phyloP scores from a whole-genome alignment of 2,329 filamentous ascomycete species.

The Daldinia sp. region DNA sequence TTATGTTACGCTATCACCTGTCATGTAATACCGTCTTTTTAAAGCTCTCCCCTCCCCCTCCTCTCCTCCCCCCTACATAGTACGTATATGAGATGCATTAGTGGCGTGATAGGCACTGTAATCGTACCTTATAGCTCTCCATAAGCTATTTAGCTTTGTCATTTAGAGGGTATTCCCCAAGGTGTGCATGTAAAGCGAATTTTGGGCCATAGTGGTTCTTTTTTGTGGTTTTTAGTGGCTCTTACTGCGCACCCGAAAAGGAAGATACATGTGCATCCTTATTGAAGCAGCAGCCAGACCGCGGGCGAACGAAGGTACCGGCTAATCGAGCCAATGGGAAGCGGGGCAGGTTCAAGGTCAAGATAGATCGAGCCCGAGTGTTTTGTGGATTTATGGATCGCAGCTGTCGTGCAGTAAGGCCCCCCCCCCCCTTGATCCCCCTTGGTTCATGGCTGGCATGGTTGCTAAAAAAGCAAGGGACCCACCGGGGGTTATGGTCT shows the following conservation, averaged over 20 bases:
- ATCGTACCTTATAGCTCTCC: slow-evolving; percentile 34
- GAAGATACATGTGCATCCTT: slow-evolving; percentile 19
- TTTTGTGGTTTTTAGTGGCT: slow-evolving; percentile 10
- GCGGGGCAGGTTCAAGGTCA: slow-evolving; percentile 8
- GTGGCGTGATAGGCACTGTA: slow-evolving; percentile 38
- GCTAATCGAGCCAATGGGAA: slow-evolving; percentile 33
- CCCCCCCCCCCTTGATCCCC: slow-evolving; percentile 16
- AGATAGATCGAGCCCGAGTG: slow-evolving; percentile 33
- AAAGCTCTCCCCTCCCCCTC: background rate
- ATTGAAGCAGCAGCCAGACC: slow-evolving; percentile 22
- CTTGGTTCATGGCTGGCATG: slow-evolving; percentile 17
- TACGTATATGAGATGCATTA: slow-evolving; percentile 36
- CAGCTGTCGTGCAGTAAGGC: slow-evolving; percentile 48
- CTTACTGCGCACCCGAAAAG: slow-evolving; percentile 4
- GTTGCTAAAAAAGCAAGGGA: slow-evolving; percentile 40
- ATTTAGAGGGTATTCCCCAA: slow-evolving; percentile 34
- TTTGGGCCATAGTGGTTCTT: slow-evolving; percentile 13
- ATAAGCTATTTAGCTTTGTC: slow-evolving; percentile 27
- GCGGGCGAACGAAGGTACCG: slow-evolving; percentile 33
- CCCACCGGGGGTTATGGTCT: slow-evolving; percentile 19
- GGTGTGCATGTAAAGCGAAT: slow-evolving; percentile 38
- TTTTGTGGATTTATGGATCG: slow-evolving; percentile 28
- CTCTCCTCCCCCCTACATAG: background rate
- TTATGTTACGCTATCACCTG: slow-evolving; percentile 3
- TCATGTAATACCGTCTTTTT: slow-evolving; percentile 38